Evolutionary conservation across 2,329 filamentous ascomycete species (phyloP).

Genomic region (Talaromyces sp.): DNA sequence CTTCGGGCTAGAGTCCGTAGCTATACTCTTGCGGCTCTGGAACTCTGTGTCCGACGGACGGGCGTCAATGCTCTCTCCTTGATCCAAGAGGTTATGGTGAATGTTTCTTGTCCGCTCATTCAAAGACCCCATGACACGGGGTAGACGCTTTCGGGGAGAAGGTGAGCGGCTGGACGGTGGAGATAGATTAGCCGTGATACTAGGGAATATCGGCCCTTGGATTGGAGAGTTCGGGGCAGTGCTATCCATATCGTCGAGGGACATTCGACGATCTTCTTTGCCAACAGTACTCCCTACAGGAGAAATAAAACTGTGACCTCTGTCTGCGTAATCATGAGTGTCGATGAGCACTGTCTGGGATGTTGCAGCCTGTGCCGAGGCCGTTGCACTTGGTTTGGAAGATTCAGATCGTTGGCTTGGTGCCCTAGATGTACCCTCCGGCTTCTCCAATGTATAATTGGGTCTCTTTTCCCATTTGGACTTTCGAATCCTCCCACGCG

Average conservation of each 20-base stretch:
- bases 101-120: constrained; percentile 36
- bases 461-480: constrained; percentile 9
- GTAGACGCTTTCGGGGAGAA: constrained; percentile 57
- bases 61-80: constrained; percentile 17
- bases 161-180: constrained; percentile 58
- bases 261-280: constrained; percentile 29
- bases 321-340: constrained; percentile 54
- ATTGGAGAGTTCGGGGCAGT: constrained; percentile 39
- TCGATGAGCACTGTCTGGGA: constrained; percentile 3
- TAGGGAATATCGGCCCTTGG: constrained; percentile 48
- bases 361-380: neutral
- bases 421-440: constrained; percentile 6
- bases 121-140: constrained; percentile 37
- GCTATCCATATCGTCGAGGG: constrained; percentile 38
- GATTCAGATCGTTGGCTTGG: constrained; percentile 7
- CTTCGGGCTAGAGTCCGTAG: constrained; percentile 11
- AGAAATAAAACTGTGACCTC: constrained; percentile 32
- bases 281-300: constrained; percentile 45
- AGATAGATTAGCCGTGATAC: constrained; percentile 60
- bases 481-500: constrained; percentile 13
- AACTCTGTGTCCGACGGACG: constrained; percentile 16
- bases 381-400: constrained; percentile 5
- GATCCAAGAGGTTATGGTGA: constrained; percentile 37
- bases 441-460: constrained; percentile 8
- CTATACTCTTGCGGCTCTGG: constrained; percentile 9